Percentiles rank a stretch among this genome's conserved stretches.
phyloP scores from a whole-genome alignment of 306 rosid species.

The Vigna mungo region DNA sequence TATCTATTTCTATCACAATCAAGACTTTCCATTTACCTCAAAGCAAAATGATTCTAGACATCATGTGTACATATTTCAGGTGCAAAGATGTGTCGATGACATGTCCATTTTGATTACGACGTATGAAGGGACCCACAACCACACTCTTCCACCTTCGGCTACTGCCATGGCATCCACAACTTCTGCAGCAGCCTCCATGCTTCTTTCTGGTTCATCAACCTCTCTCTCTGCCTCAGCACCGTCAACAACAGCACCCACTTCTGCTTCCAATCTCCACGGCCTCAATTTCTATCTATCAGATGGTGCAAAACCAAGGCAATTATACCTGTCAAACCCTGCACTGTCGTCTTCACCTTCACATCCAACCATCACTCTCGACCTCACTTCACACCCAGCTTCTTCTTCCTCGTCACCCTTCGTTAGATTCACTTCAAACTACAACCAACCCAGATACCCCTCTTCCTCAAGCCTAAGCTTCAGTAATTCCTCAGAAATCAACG shows the following conservation, averaged over 20 bases:
- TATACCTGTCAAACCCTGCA: conserved; percentile 71
- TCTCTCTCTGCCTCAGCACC: conserved; percentile 41
- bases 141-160: conserved; percentile 85
- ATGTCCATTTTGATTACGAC: conserved; percentile 84
- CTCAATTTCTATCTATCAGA: conserved; percentile 65
- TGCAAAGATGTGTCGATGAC: conserved; percentile 86
- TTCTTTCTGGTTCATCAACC: conserved; percentile 74
- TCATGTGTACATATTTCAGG: conserved; percentile 54
- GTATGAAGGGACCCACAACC: conserved; percentile 95
- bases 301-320: conserved; percentile 58
- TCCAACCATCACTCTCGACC: conserved; percentile 92
- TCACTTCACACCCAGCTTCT: conserved; percentile 69
- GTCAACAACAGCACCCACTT: conserved; percentile 30
- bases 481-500: conserved; percentile 53
- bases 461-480: conserved; percentile 66
- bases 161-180: conserved; percentile 98
- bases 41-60: too few relatives aligned
- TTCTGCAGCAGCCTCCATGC: conserved; percentile 92
- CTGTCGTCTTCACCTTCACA: conserved; percentile 59
- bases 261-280: conserved; percentile 57
- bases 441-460: conserved; percentile 57
- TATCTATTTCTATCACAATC: too few relatives aligned
- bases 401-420: conserved; percentile 57
- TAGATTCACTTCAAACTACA: conserved; percentile 54
- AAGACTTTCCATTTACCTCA: too few relatives aligned